phyloP scores from a whole-genome alignment of 2,329 filamentous ascomycete species.

The Ophiosphaerella korrae region DNA sequence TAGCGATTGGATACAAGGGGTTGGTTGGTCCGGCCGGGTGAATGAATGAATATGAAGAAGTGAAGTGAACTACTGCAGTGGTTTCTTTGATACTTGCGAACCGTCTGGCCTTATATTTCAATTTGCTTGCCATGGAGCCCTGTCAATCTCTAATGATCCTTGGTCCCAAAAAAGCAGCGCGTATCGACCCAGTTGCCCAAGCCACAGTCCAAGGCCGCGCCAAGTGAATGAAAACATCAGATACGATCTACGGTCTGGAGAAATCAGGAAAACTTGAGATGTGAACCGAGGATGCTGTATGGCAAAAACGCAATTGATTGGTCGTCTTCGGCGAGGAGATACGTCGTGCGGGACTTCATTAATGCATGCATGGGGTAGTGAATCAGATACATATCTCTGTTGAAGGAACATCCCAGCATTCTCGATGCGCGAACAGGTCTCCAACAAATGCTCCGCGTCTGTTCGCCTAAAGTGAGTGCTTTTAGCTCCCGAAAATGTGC shows the following conservation, averaged over 20 bases:
- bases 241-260: background rate
- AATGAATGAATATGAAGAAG: background rate
- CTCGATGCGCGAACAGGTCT: too few relatives aligned
- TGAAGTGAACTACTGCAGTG: background rate
- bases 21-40: background rate
- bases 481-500: too few relatives aligned
- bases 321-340: background rate
- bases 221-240: constrained; percentile 1
- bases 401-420: too few relatives aligned
- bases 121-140: background rate
- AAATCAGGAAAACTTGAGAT: background rate
- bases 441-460: too few relatives aligned
- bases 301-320: constrained; percentile 3
- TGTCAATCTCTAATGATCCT: background rate
- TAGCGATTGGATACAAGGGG: background rate
- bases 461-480: too few relatives aligned
- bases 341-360: background rate
- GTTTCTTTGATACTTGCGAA: background rate
- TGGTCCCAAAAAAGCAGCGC: background rate
- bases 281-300: constrained; percentile 11
- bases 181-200: background rate
- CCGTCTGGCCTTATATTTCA: background rate
- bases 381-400: background rate
- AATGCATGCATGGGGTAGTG: background rate
- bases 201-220: constrained; percentile 1